Evolutionary conservation across 495 filamentous ascomycete genomes (phyloP).

Genomic region (Hypoxylon lienhwacheense): DNA sequence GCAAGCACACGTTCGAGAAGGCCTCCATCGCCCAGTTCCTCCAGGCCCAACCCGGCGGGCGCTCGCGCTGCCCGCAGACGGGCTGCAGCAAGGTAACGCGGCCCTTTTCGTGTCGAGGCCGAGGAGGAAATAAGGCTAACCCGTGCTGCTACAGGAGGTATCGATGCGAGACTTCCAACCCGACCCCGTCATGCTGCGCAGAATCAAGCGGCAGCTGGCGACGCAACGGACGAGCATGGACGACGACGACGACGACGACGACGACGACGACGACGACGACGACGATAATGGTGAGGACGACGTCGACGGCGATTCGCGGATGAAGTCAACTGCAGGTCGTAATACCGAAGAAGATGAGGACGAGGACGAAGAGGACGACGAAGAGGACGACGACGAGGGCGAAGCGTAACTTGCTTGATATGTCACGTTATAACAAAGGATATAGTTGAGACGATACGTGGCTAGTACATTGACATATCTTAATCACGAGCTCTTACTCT

Average conservation of each 20-base stretch:
- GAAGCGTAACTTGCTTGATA: neutral
- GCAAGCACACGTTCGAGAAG: slow-evolving; percentile 82
- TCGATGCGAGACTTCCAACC: slow-evolving; percentile 43
- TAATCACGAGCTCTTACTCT: too few species aligned
- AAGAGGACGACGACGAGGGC: slow-evolving; percentile 1
- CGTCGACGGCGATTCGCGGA: slow-evolving; percentile 34
- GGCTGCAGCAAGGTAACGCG: slow-evolving; percentile 51
- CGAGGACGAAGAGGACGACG: slow-evolving; percentile 3
- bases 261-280: slow-evolving; percentile 21
- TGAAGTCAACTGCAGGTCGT: neutral
- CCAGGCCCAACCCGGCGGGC: slow-evolving; percentile 33
- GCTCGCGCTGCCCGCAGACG: slow-evolving; percentile 46
- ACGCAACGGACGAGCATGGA: slow-evolving; percentile 19
- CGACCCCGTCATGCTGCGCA: slow-evolving; percentile 48
- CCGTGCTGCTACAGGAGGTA: slow-evolving; percentile 39
- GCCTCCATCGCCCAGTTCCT: slow-evolving; percentile 70
- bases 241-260: slow-evolving; percentile 32
- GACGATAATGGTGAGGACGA: slow-evolving; percentile 37
- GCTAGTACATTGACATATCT: too few species aligned
- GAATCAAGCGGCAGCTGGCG: slow-evolving; percentile 44
- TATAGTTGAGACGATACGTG: too few species aligned
- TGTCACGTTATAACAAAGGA: too few species aligned
- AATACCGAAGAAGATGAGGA: slow-evolving; percentile 10
- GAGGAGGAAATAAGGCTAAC: slow-evolving; percentile 6
- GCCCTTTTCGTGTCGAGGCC: neutral